Evolutionary conservation across 306 rosid genomes (phyloP).

Genomic region (Crotalaria pallida): DNA sequence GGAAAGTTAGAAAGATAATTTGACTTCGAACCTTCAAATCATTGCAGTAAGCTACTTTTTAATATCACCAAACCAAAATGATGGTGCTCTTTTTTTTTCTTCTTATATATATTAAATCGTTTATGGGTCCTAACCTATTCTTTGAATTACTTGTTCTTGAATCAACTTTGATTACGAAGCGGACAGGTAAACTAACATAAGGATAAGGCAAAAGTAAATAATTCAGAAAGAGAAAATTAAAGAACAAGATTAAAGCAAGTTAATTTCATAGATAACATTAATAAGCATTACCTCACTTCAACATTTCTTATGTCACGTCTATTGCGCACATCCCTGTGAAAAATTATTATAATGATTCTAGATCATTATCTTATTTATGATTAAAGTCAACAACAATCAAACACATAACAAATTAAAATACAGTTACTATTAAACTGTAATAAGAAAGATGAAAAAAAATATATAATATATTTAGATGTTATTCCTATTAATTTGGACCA

Average conservation of each 20-base stretch:
- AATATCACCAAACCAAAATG: background rate
- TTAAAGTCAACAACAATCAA: too few species aligned
- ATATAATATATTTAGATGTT: too few species aligned
- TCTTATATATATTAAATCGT: background rate
- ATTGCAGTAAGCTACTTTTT: background rate
- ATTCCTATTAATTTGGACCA: too few species aligned
- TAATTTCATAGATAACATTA: background rate
- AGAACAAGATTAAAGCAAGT: background rate
- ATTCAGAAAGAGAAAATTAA: background rate
- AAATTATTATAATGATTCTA: too few species aligned
- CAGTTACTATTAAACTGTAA: too few species aligned
- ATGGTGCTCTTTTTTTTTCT: background rate
- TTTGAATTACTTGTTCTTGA: background rate
- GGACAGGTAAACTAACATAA: background rate
- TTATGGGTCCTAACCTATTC: background rate
- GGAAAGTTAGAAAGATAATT: background rate
- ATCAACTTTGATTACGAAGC: conserved; percentile 9
- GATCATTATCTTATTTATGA: too few species aligned
- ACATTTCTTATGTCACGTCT: background rate
- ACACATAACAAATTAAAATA: too few species aligned
- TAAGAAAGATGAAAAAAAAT: too few species aligned
- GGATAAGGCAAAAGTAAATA: background rate
- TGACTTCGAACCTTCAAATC: background rate
- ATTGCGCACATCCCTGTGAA: conserved; percentile 1
- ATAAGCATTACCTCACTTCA: background rate